Evolutionary conservation across 2,329 filamentous ascomycete genomes (phyloP), one percentile per base, ranked within the genome.

Genomic region (Pseudopyrenochaeta lycopersici): DNA sequence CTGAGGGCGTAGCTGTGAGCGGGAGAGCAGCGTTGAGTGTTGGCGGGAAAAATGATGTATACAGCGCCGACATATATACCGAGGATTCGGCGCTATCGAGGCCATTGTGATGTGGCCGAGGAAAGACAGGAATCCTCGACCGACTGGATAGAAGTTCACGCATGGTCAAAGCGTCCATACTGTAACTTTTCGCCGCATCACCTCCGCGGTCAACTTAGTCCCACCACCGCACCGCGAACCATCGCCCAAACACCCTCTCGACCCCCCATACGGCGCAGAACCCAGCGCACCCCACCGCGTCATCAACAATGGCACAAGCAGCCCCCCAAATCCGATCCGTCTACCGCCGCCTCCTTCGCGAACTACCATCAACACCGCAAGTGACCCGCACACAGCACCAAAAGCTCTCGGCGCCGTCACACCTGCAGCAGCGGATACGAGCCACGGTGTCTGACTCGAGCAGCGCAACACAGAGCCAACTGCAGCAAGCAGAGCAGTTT

Each of bases 341-440:
- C 72, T 98, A 98, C 84, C 91, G 94, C 68, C 85, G 89, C 36
- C 83, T 97, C 71, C 87, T 98, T 50, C 92, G 94, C 76, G 92
- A 97, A 80, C 87, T 97, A 7, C 94, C 94, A 1, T 85, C 89
- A 7, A 88, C 88, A 5, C 81, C 84, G 2, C 78, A 80, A 66
- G 53, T 60, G 21, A 63, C 60, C 1, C 62, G 63, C 31, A 70
- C 64, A 5, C 53, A 63, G 27, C 73, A 75, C 60, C 68, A 73
- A 48, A 76, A 80, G 49, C 79, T 81, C 39, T 80, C 80, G 14
- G 70, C 79, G 47, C 87, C 88, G 33, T 89, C 91, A 1, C 85
- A 87, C 2, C 79, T 96, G 12, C 90, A 94, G 77, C 74, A 81
- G 50, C 87, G 85, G 46, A 84, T 96, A 61, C 90, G 90, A 69